phyloP scores from a whole-genome alignment of 2,329 filamentous ascomycete species.

The Chaetomium sp. region DNA sequence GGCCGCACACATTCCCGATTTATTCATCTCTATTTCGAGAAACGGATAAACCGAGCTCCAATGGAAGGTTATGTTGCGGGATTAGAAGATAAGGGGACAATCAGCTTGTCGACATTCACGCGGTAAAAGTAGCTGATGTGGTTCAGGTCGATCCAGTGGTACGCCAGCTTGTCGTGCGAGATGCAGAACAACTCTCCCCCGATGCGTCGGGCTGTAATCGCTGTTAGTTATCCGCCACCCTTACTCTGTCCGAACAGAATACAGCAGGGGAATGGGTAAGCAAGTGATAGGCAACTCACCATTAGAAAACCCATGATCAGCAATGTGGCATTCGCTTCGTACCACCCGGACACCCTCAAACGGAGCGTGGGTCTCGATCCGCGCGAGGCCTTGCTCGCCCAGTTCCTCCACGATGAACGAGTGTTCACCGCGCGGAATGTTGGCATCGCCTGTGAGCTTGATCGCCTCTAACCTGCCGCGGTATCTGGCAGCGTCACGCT shows the following conservation, averaged over 20 bases:
- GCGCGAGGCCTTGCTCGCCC: slow-evolving; percentile 56
- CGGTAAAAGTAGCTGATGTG: slow-evolving; percentile 57
- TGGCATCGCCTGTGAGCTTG: slow-evolving; percentile 87
- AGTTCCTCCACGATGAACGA: slow-evolving; percentile 78
- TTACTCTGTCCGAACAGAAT: no score
- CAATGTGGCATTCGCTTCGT: slow-evolving; percentile 69
- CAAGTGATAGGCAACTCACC: slow-evolving; percentile 45
- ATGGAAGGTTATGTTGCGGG: no score
- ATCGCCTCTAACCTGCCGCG: slow-evolving; percentile 70
- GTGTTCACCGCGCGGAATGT: slow-evolving; percentile 79
- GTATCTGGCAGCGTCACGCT: slow-evolving; percentile 38
- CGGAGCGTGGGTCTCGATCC: slow-evolving; percentile 56
- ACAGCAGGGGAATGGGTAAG: background rate
- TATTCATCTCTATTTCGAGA: no score
- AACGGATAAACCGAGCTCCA: no score
- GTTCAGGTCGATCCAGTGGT: slow-evolving; percentile 66
- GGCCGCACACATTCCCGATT: no score
- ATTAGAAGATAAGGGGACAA: background rate
- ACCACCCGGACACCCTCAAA: slow-evolving; percentile 74
- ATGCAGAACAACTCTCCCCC: slow-evolving; percentile 71
- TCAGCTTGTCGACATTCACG: slow-evolving; percentile 51
- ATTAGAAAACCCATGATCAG: slow-evolving; percentile 60
- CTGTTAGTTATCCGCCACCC: no score
- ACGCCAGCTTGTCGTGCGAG: slow-evolving; percentile 68
- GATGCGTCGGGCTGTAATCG: slow-evolving; percentile 28